These are phyloP conservation scores for Phytophthora litchii DNA, from an alignment of 352 stramenopile species.

Conservation along the genomic window DNA sequence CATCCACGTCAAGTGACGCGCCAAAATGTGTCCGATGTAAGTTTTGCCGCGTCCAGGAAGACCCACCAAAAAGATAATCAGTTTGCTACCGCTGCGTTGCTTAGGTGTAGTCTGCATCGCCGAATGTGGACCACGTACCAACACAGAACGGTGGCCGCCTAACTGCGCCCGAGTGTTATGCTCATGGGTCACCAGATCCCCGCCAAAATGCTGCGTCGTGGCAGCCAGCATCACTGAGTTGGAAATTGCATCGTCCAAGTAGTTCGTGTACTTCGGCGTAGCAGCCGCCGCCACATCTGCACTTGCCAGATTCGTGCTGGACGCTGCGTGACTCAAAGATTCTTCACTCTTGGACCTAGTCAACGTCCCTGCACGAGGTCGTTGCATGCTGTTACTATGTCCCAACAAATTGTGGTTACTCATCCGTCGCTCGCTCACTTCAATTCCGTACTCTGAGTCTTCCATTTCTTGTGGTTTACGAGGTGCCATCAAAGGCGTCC, in stretches of 20 bases:
- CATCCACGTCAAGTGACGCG: constrained; percentile 87
- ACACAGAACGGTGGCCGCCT: constrained; percentile 72
- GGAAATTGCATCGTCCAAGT: constrained; percentile 66
- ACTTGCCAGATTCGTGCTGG: constrained; percentile 14
- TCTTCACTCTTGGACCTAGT: constrained; percentile 80
- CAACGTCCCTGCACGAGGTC: constrained; percentile 59
- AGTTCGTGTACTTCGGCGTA: constrained; percentile 75
- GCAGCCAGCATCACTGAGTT: constrained; percentile 78
- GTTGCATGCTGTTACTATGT: constrained; percentile 23
- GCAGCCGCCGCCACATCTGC: constrained; percentile 22
- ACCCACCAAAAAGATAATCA: constrained; percentile 84
- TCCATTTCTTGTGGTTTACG: constrained; percentile 62
- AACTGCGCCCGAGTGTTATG: constrained; percentile 73
- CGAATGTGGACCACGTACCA: constrained; percentile 48
- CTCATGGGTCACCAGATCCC: constrained; percentile 81
- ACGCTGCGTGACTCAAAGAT: constrained; percentile 42
- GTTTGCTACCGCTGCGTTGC: constrained; percentile 63
- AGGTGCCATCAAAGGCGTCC: constrained; percentile 37
- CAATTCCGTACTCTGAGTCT: constrained; percentile 74
- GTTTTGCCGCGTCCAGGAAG: constrained; percentile 84
- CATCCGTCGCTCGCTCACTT: constrained; percentile 47
- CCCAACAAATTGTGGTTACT: constrained; percentile 38
- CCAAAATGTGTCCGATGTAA: constrained; percentile 84
- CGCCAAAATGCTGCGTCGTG: constrained; percentile 87
- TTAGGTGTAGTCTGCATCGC: constrained; percentile 36